Conservation (phyloP, 1,139 yeast genomes). For the Kluyveromyces marxianus region DNA sequence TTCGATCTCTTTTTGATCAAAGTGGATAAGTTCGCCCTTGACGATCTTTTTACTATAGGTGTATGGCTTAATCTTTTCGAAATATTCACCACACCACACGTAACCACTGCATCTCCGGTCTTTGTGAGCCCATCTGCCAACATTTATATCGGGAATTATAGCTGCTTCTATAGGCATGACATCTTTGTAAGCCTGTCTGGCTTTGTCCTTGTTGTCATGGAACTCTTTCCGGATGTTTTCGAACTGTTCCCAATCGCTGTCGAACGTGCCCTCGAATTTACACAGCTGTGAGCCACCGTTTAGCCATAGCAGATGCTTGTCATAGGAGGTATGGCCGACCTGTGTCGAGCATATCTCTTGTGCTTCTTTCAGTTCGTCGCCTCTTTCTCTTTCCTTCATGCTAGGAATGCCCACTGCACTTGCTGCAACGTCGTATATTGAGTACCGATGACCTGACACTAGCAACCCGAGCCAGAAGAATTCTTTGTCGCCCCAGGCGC, state of each 20-base stretch:
- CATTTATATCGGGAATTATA: constrained; percentile 10
- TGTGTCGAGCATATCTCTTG: constrained; percentile 12
- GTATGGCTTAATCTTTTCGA: constrained; percentile 8
- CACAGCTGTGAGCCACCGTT: constrained; percentile 16
- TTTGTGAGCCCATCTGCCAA: constrained; percentile 8
- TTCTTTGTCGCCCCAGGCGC: constrained; percentile 53
- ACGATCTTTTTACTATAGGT: constrained; percentile 7
- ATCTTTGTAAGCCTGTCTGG: constrained; percentile 6
- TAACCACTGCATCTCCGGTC: constrained; percentile 10
- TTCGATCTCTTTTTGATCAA: constrained; percentile 2
- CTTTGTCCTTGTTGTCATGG: constrained; percentile 7
- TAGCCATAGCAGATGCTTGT: constrained; percentile 11
- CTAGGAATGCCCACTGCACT: constrained; percentile 11
- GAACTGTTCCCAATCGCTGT: constrained; percentile 10
- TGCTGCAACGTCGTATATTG: constrained; percentile 9
- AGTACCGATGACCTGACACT: constrained; percentile 30
- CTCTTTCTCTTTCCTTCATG: constrained; percentile 3
- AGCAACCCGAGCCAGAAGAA: constrained; percentile 52
- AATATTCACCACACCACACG: constrained; percentile 9
- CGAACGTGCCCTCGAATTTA: constrained; percentile 8
- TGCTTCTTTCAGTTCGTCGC: constrained; percentile 1
- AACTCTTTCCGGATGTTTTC: constrained; percentile 5
- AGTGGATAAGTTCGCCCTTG: constrained; percentile 6
- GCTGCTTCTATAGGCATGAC: constrained; percentile 9
- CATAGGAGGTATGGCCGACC: constrained; percentile 10